These are phyloP conservation scores for Fusarium bulbicola DNA, from an alignment of 2,329 filamentous ascomycete genomes.

Conservation along the genomic window DNA sequence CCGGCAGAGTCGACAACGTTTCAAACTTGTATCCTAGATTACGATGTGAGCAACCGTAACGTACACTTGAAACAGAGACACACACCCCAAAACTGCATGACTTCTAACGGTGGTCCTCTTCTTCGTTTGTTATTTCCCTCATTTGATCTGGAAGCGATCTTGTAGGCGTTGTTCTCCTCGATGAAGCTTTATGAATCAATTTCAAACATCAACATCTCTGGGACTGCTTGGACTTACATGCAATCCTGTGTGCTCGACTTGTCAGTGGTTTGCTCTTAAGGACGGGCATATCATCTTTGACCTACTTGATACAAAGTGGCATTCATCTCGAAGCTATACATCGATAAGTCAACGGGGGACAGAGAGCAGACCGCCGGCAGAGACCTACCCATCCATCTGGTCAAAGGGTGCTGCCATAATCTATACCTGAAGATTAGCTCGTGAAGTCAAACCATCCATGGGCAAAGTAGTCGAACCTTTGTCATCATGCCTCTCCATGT, in stretches of 20 bases:
- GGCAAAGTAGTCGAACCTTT: constrained; percentile 67
- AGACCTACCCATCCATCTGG: constrained; percentile 75
- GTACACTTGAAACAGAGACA: background rate
- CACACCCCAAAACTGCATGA: constrained; percentile 93
- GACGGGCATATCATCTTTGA: constrained; percentile 42
- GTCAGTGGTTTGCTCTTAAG: constrained; percentile 8
- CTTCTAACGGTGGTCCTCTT: constrained; percentile 68
- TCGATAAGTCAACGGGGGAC: constrained; percentile 26
- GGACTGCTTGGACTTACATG: constrained; percentile 55
- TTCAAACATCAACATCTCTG: background rate
- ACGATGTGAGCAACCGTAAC: background rate
- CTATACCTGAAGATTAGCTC: constrained; percentile 56
- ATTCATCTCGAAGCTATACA: constrained; percentile 88
- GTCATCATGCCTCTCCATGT: constrained; percentile 99
- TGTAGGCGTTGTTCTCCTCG: constrained; percentile 86
- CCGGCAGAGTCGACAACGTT: constrained; percentile 78
- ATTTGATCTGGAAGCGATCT: constrained; percentile 67
- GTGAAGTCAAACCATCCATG: background rate
- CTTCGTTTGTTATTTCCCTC: constrained; percentile 54
- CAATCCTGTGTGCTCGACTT: constrained; percentile 54
- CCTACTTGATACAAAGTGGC: constrained; percentile 88
- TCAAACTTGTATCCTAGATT: constrained; percentile 93
- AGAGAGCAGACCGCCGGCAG: background rate
- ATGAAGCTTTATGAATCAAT: constrained; percentile 73
- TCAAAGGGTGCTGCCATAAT: constrained; percentile 89